Evolutionary conservation across 1,284 basidiomycete genomes (phyloP), one percentile per base, ranked within the genome.

Genomic region (Hemileccinum hortonii): DNA sequence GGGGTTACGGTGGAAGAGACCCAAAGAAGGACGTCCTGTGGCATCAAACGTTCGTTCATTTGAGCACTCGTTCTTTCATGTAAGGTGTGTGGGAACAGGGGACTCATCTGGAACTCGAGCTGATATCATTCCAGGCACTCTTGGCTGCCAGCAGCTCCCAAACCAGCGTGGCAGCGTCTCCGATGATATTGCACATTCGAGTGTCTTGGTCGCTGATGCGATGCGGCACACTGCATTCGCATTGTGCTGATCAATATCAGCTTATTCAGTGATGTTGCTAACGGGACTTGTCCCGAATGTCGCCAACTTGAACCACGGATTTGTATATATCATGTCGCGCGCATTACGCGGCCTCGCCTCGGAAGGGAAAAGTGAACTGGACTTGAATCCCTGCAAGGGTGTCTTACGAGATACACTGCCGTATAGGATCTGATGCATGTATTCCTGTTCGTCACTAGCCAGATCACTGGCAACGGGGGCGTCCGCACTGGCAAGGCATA

Each of bases 211-310:
- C 10, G 18, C 19, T 36, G 38, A 49, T 44, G 40, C n/a, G n/a
- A 44, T 45, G n/a, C n/a, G 37, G 14, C 35, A 58, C 16, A 16
- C 26, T 22, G 14, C 18, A 33, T 33, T 47, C 44, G 50, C 12
- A 58, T 61, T 19, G 62, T 75, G 58, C 70, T 75, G n/a, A 87
- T 87, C 8, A 85, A 86, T 22, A 92, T 93, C 68, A 78, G 78
- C 59, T 81, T 76, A 8, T 73, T 92, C 3, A 83, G 87, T 11
- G 78, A 81, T 55, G 73, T 81, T 29, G 75, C 79, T 43, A 79
- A 80, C 61, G 86, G 83, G n/a, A 80, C 77, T 87, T 59, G 87
- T 89, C 10, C 79, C 86, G 69, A 87, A 84, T 38, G 87, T 87
- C 3, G 84, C 84, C 12, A 88, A 86, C 64, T 83, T 29, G n/a